Percentiles rank a stretch among this genome's conserved stretches.
phyloP scores from a whole-genome alignment of 75 land plant genomes.

The Isoetes taiwanensis region DNA sequence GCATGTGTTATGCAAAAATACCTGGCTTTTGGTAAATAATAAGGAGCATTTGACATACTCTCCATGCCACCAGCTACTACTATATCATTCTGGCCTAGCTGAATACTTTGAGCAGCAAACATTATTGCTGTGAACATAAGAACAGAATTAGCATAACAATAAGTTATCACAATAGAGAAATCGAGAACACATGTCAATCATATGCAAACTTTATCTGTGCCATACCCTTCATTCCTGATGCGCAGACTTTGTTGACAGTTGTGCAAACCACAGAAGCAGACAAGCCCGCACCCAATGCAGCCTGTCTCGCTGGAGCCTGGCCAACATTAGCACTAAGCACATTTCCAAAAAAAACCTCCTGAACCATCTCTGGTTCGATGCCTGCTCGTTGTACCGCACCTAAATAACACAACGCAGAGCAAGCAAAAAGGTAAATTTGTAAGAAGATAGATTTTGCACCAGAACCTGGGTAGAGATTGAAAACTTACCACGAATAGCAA shows the following conservation, averaged over 20 bases:
- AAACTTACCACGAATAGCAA: conserved; percentile 20
- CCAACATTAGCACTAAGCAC: conserved; percentile 31
- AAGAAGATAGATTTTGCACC: background rate
- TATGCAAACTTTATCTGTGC: background rate
- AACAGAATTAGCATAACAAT: conserved; percentile 2
- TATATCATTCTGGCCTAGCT: conserved; percentile 27
- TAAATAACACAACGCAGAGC: conserved; percentile 3
- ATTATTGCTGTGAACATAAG: conserved; percentile 18
- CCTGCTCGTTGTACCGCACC: conserved; percentile 13
- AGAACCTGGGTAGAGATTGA: background rate
- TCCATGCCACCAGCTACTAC: conserved; percentile 36
- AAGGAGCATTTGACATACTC: conserved; percentile 35
- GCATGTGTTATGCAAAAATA: background rate
- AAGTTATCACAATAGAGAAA: background rate
- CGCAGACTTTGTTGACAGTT: conserved; percentile 33
- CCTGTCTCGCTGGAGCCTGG: conserved; percentile 34
- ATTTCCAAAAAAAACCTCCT: conserved; percentile 29
- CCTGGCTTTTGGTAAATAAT: conserved; percentile 22
- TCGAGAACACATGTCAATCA: background rate
- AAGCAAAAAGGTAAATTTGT: background rate
- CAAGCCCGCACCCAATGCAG: conserved; percentile 27
- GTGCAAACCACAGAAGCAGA: conserved; percentile 15
- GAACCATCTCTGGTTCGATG: conserved; percentile 14
- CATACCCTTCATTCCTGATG: conserved; percentile 35
- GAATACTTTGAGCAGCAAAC: conserved; percentile 29